Evolutionary conservation across 441 rosid genomes (phyloP).

Genomic region (Kokia cookei): DNA sequence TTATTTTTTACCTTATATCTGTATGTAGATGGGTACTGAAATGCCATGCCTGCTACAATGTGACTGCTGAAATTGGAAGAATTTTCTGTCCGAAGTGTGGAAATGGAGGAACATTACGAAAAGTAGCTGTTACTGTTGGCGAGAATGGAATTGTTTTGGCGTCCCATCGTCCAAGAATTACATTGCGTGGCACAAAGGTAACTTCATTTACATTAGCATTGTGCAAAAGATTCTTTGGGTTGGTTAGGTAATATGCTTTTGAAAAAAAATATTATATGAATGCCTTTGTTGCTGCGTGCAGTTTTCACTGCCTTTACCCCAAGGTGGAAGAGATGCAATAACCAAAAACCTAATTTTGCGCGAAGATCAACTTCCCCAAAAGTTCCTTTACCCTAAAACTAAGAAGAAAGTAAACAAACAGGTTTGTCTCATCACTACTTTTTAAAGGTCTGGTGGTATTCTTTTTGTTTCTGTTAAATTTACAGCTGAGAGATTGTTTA

Average conservation of each 20-base stretch:
- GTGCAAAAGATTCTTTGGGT: not conserved
- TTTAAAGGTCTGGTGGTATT: not conserved
- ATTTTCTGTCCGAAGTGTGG: constrained; percentile 92
- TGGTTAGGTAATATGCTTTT: not conserved
- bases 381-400: constrained; percentile 68
- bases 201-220: constrained; percentile 10
- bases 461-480: not conserved
- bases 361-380: constrained; percentile 93
- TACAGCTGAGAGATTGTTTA: not conserved
- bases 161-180: constrained; percentile 58
- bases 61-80: constrained; percentile 79
- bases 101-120: constrained; percentile 87
- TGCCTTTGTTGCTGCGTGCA: constrained; percentile 19
- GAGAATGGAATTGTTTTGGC: constrained; percentile 72
- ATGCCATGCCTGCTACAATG: constrained; percentile 93
- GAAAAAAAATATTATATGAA: not conserved
- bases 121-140: constrained; percentile 76
- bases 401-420: constrained; percentile 67
- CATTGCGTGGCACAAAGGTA: constrained; percentile 84
- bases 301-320: constrained; percentile 84
- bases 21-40: constrained; percentile 78
- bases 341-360: constrained; percentile 71
- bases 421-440: constrained; percentile 22
- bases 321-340: constrained; percentile 89
- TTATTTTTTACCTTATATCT: constrained; percentile 5